Evolutionary conservation across 192 early-diverging fungal species (phyloP).

Genomic region (Coemansia pectinata): DNA sequence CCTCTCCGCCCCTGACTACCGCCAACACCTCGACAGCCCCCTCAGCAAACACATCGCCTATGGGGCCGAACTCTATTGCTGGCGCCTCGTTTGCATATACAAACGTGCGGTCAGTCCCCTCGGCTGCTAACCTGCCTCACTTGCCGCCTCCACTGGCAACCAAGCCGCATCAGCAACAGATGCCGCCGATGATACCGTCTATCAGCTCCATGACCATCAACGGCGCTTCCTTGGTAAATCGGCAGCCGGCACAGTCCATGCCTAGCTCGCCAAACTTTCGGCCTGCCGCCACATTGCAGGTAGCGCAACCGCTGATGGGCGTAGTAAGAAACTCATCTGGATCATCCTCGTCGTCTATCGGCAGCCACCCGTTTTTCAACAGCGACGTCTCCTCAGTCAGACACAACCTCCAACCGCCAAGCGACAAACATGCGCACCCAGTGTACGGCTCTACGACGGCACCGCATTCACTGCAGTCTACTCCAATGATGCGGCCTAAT

Average conservation of each 20-base stretch:
- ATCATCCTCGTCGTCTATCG: background rate
- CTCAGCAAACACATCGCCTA: conserved; percentile 24
- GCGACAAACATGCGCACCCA: conserved; percentile 10
- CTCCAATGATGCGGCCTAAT: conserved; percentile 40
- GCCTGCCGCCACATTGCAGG: background rate
- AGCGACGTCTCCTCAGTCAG: conserved; percentile 48
- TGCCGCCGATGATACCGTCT: background rate
- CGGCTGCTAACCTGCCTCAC: background rate
- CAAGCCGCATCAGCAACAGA: background rate
- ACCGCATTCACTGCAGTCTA: conserved; percentile 37
- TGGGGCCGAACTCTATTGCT: conserved; percentile 10
- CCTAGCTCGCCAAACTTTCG: conserved; percentile 43
- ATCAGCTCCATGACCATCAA: conserved; percentile 9
- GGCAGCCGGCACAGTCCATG: conserved; percentile 40
- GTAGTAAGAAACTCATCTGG: background rate
- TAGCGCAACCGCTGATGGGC: background rate
- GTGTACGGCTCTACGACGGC: conserved; percentile 1
- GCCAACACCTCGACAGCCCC: conserved; percentile 12
- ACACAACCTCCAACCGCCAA: conserved; percentile 40
- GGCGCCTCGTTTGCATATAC: background rate
- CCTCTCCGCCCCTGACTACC: conserved; percentile 13
- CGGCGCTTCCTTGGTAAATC: background rate
- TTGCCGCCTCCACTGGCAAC: background rate
- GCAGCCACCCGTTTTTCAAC: conserved; percentile 38
- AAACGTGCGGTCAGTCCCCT: background rate